A percentile compares a stretch with the other conserved stretches of the same genome.
Evolutionary conservation across 1,284 basidiomycete species (phyloP).

Genomic region (Rhodofomes roseus): DNA sequence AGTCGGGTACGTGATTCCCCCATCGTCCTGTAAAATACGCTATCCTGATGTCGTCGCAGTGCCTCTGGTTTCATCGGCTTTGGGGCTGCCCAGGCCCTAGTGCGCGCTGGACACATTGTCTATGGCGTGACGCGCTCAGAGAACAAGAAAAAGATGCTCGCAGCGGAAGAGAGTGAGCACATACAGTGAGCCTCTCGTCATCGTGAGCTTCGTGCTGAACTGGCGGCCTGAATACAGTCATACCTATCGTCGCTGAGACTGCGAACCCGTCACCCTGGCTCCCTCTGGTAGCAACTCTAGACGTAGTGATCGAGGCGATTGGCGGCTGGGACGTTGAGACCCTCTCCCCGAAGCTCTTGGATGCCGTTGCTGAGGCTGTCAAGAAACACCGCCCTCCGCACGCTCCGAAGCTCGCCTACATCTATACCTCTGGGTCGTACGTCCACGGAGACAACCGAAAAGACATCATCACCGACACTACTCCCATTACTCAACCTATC

Average conservation of each 20-base stretch:
- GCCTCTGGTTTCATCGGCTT: slow-evolving; percentile 44
- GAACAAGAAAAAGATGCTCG: slow-evolving; percentile 35
- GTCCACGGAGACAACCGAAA: slow-evolving; percentile 39
- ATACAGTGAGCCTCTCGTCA: neutral
- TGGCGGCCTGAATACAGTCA: slow-evolving; percentile 31
- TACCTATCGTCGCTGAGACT: slow-evolving; percentile 42
- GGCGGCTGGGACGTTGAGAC: slow-evolving; percentile 26
- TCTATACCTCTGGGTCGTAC: slow-evolving; percentile 50
- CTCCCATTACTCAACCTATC: slow-evolving; percentile 27
- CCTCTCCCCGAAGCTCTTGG: slow-evolving; percentile 28
- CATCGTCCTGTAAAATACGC: too few relatives aligned
- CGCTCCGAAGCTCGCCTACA: slow-evolving; percentile 43
- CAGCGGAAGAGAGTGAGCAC: slow-evolving; percentile 42
- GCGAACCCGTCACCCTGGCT: slow-evolving; percentile 35
- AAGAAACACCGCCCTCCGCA: slow-evolving; percentile 26
- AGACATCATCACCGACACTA: slow-evolving; percentile 32
- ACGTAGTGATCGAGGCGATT: slow-evolving; percentile 43
- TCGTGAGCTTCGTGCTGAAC: neutral
- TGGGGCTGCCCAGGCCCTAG: slow-evolving; percentile 43
- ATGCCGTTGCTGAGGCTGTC: slow-evolving; percentile 29
- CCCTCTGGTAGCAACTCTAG: slow-evolving; percentile 35
- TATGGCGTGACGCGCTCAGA: slow-evolving; percentile 46
- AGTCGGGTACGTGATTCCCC: too few relatives aligned
- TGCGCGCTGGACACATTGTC: slow-evolving; percentile 49
- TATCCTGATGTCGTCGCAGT: too few relatives aligned